Evolutionary conservation across 2,329 filamentous ascomycete species (phyloP), one percentile per base, ranked within the genome.

Genomic region (Pseudopithomyces chartarum): DNA sequence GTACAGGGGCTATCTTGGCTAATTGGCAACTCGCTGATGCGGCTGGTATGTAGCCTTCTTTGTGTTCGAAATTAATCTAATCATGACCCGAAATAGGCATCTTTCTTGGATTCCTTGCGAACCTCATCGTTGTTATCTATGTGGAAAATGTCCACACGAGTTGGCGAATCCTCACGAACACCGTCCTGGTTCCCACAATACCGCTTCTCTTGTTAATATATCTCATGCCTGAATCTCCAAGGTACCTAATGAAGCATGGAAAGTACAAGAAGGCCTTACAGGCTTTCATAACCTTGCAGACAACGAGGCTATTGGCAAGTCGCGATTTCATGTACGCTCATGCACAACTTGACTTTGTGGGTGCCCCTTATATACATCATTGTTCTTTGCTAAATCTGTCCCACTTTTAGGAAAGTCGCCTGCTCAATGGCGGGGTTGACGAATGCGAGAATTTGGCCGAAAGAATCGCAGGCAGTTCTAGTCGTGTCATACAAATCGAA

Each of bases 11-110:
- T 19, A 60, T 67, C 3, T 45, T 67, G 11, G 63, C 64, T 3
- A 67, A 65, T 20, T 67, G 64, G 64, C 64, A 67, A 40, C 56
- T 67, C 6, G 63, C 63, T 10, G 64, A 65, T 56, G 63, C 64
- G 17, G 54, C 54, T 12, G 64, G 63, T 62, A 44, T 20, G 56
- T 40, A 26, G 17, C 6, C 2, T 1, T 15, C n/a, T 11, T 12
- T 6, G 6, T 12, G 19, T 19, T 2, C 33, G 0, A 17, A 45
- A 7, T 32, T 36, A n/a, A 23, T 19, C 10, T 13, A 46, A 6
- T 29, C 20, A 20, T 26, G 26, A 52, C 32, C 23, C 10, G 8
- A 12, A 11, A 0, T 1, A 39, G 59, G 61, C 57, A 67, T 67
- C 5, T 65, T 67, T 47, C 54, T 67, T 12, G 64, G 59, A 0